phyloP scores from a whole-genome alignment of 257 asterid genomes.

The Verbascum thapsus region DNA sequence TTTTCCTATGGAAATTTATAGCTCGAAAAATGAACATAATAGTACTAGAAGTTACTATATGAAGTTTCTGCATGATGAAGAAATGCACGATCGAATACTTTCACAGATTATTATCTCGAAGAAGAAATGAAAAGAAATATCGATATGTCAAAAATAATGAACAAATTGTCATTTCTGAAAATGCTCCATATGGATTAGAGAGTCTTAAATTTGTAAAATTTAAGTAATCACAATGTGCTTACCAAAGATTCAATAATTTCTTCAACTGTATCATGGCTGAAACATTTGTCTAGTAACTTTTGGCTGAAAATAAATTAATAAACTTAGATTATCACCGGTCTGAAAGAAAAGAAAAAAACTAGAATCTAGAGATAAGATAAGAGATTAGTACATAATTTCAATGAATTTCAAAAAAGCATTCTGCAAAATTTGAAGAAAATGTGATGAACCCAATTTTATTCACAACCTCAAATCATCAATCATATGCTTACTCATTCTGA shows the following conservation, averaged over 20 bases:
- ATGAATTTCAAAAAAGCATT: constrained; percentile 1
- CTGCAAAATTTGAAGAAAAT: not conserved
- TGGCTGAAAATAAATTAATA: constrained; percentile 26
- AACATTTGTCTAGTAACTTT: constrained; percentile 68
- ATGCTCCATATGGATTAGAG: not conserved
- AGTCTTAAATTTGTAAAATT: constrained; percentile 1
- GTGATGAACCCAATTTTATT: constrained; percentile 8
- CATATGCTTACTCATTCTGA: constrained; percentile 23
- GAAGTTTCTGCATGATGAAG: too few relatives aligned
- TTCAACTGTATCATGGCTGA: constrained; percentile 86
- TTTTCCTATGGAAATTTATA: constrained; percentile 48
- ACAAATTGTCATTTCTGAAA: not conserved
- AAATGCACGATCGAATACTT: not conserved
- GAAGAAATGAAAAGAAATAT: too few relatives aligned
- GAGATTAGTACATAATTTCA: constrained; percentile 19
- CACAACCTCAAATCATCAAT: not conserved
- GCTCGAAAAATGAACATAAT: constrained; percentile 18
- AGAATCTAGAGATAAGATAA: constrained; percentile 10
- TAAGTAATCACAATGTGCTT: constrained; percentile 30
- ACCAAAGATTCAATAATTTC: constrained; percentile 90
- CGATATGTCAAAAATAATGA: not conserved
- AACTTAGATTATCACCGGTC: constrained; percentile 20
- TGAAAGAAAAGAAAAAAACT: not conserved
- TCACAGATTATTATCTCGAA: constrained; percentile 6
- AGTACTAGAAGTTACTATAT: not conserved